Conservation (phyloP, 164 flowering plant species). For the Piper betle region DNA sequence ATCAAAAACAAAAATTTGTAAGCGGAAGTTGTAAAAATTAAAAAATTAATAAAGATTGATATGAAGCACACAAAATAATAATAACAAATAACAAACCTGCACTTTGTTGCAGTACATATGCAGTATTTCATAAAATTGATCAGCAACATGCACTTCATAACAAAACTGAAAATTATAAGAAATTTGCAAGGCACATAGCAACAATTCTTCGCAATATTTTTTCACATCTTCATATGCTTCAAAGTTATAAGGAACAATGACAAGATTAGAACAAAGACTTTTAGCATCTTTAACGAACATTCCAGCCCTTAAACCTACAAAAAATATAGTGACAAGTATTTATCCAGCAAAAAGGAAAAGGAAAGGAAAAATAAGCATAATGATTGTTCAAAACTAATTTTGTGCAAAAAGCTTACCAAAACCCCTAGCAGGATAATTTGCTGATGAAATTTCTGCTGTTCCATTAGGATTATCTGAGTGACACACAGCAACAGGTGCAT, state of each 20-base stretch:
- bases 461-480: conserved; percentile 91
- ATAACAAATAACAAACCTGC: conserved; percentile 36
- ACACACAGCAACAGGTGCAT: conserved; percentile 87
- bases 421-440: conserved; percentile 87
- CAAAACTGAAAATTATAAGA: not conserved
- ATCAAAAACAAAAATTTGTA: too few species aligned
- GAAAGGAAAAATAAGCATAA: not conserved
- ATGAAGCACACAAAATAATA: not conserved
- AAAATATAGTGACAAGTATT: not conserved
- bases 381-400: not conserved
- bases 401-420: conserved; percentile 37
- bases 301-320: conserved; percentile 77
- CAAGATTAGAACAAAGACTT: conserved; percentile 81
- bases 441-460: conserved; percentile 95
- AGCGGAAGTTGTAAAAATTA: too few species aligned
- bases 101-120: conserved; percentile 84
- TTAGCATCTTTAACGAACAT: conserved; percentile 95
- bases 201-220: not conserved
- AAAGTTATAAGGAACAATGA: conserved; percentile 79
- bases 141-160: conserved; percentile 66
- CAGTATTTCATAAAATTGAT: conserved; percentile 68
- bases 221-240: conserved; percentile 83
- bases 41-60: not conserved
- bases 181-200: not conserved
- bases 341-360: too few species aligned